Base-by-base conservation (phyloP, 2,329 filamentous ascomycete genomes). In the Pseudovirgaria hyperparasitica region DNA sequence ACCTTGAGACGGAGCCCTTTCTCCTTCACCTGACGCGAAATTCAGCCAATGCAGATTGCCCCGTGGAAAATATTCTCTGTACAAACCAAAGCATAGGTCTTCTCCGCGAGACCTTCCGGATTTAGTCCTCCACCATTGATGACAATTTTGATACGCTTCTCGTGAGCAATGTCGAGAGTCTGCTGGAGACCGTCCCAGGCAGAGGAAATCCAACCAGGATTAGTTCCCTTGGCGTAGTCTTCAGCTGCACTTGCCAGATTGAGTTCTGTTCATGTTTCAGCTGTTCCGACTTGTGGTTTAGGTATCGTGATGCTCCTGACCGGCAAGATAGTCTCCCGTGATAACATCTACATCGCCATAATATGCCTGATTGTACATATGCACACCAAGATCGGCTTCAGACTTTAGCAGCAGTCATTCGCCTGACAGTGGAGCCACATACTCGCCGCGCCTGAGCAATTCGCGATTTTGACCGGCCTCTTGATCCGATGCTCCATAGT, bases 41-140 rank as follows among this genome's bases (percentile, higher is more conserved):
- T 6, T 9, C 35, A 11, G 36, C 19, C 19, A 9, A 12, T 16
- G 9, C 9, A n/a, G 19, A 5, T 15, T 7, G 16, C 10, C 14
- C 17, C 16, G 17, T 15, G 9, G n/a, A 15, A 18, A 11, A 9
- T 9, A 10, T 9, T 19, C 9, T 7, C 18, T 9, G 14, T 21
- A 20, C 11, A n/a, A 16, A 56, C 54, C 32, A 67, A 34, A 11
- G 53, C 40, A 4, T 54, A 43, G 0, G 60, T 51, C 30, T 60
- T 58, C 26, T 60, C 38, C 3, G 68, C 64, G 10, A 74, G 39
- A 0, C 60, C 65, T 30, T 55, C 54, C 0, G 70, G 70, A 30
- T 72, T 66, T 10, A 66, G 54, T 3, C 61, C 65, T 1, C 70
- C 70, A 3, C 69, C 69, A 36, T 73, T 72, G 29, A 70, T 52